A percentile compares a stretch with the other conserved stretches of the same genome.
Conservation (phyloP, 1,284 basidiomycete species). For the Cryptococcus sp. region DNA sequence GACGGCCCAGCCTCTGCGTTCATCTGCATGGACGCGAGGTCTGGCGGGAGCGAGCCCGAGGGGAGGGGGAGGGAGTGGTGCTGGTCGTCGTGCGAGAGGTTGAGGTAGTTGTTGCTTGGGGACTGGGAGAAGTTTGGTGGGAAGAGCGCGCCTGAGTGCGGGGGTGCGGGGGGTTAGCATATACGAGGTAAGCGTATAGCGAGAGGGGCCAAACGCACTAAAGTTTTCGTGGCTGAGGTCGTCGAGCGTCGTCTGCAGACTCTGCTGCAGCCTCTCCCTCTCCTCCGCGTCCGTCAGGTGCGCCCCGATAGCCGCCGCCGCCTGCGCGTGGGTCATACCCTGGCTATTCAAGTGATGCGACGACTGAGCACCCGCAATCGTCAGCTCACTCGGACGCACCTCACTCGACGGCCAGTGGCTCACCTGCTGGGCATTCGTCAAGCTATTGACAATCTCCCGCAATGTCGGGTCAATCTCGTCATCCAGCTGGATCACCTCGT, state of each 20-base stretch:
- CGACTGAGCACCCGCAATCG: constrained; percentile 2
- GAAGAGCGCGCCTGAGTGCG: constrained; percentile 20
- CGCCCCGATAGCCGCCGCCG: constrained; percentile 27
- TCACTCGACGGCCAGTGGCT: too few species aligned
- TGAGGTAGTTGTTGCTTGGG: constrained; percentile 9
- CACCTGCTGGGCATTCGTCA: constrained; percentile 45
- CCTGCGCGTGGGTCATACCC: constrained; percentile 24
- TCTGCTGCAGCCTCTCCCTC: constrained; percentile 33
- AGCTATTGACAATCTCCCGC: constrained; percentile 46
- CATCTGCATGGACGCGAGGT: background rate
- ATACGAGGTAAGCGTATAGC: background rate
- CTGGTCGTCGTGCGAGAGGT: constrained; percentile 2
- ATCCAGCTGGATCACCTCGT: constrained; percentile 13
- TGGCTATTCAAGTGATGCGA: constrained; percentile 7
- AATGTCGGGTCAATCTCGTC: constrained; percentile 46
- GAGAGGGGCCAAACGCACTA: constrained; percentile 11
- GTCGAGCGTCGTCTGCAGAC: constrained; percentile 35
- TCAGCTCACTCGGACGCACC: too few species aligned
- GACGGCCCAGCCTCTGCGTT: background rate
- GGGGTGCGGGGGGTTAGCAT: background rate
- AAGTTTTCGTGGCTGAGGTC: constrained; percentile 29
- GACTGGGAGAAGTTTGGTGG: constrained; percentile 12
- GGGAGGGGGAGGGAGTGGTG: constrained; percentile 3
- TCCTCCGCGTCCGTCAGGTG: constrained; percentile 32
- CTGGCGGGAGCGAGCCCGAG: background rate